Evolutionary conservation across 176 grass and related monocot genomes (phyloP), one percentile per base, ranked within the genome.

Genomic region (Melocanna baccifera): DNA sequence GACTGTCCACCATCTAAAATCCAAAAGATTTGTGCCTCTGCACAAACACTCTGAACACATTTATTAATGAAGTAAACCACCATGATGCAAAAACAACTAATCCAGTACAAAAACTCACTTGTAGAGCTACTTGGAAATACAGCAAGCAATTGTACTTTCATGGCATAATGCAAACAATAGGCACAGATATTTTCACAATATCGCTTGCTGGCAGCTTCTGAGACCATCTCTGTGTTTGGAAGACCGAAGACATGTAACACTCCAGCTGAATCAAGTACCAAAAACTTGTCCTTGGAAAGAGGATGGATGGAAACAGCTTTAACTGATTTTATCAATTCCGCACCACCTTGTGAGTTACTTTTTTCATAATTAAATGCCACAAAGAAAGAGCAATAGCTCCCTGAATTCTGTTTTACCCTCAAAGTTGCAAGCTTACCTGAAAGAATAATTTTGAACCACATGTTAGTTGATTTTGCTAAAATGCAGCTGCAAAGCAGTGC

Each of bases 351-450:
- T 5, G 14, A 87, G 39, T 88, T 87, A 41, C 47, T 45, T 41
- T 55, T 67, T 46, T 83, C 71, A 74, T 88, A 71, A 43, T 70
- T 72, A 75, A 83, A 84, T 41, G 72, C 52, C 84, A 87, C 64
- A 46, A 87, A 90, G 88, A 90, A 90, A 43, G 92, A 90, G 69
- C 19, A 91, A 89, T 83, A 88, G 87, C 87, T 87, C 73, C 91
- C 89, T 57, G 87, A 91, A 84, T 67, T 93, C 78, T 98, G 96
- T 79, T 91, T 90, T 57, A 95, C 50, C 85, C 82, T 92, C 76
- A 92, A 63, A 85, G 89, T 95, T 87, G 84, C 92, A 82, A 90
- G 88, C 89, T 98, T 95, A 84, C 79, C 96, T 98, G 91, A 82
- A 90, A 83, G 62, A 84, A 83, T 11, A 85, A 85, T 85, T 69